Conservation (phyloP, 345 rosid genomes). For the Pistacia vera region DNA sequence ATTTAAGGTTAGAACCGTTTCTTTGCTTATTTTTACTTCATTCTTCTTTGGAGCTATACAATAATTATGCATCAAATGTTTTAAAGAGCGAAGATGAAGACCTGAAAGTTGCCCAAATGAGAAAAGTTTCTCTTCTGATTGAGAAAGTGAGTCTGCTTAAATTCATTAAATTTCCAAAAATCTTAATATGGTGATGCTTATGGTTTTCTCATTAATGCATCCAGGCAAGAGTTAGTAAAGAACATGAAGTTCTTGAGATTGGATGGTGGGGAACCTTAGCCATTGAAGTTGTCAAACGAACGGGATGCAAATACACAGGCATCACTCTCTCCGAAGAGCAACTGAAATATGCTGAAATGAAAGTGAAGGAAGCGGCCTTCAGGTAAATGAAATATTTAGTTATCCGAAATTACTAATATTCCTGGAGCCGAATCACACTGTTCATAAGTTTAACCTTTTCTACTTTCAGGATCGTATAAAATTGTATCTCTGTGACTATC, state of each 20-base stretch:
- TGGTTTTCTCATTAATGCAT: background rate
- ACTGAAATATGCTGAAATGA: conserved; percentile 64
- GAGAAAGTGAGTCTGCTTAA: conserved; percentile 52
- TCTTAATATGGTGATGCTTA: no score
- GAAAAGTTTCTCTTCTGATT: conserved; percentile 68
- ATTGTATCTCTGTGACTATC: conserved; percentile 76
- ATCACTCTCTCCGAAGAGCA: conserved; percentile 82
- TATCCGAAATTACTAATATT: no score
- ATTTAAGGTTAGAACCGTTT: conserved; percentile 57
- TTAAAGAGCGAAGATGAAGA: conserved; percentile 68
- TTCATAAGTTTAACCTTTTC: background rate
- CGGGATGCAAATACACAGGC: conserved; percentile 88
- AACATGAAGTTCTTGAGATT: conserved; percentile 78
- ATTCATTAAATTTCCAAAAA: background rate
- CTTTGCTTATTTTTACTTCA: background rate
- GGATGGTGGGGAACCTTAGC: conserved; percentile 96
- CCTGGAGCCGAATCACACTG: background rate
- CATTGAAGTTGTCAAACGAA: conserved; percentile 78
- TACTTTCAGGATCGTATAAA: conserved; percentile 54
- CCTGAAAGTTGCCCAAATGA: conserved; percentile 70
- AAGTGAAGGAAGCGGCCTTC: conserved; percentile 87
- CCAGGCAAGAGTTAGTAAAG: conserved; percentile 60
- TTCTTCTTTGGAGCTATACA: background rate
- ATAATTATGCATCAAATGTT: background rate
- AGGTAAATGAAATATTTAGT: conserved; percentile 39